phyloP scores from a whole-genome alignment of 495 filamentous ascomycete species.

The Penicillium chermesinum region DNA sequence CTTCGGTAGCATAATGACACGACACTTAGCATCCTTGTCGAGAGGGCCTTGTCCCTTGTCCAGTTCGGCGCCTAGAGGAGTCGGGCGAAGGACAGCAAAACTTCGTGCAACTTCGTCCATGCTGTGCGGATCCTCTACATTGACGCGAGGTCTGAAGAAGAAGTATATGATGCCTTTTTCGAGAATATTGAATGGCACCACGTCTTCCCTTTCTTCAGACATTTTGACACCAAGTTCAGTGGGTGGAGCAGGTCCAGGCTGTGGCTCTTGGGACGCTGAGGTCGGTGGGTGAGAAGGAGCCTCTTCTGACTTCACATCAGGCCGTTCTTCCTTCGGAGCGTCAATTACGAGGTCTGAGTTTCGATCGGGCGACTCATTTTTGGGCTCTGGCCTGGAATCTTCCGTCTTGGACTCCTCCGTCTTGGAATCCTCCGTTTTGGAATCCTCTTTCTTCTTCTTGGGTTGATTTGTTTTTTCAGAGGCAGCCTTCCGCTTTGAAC shows the following conservation, averaged over 20 bases:
- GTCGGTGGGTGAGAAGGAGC: too few relatives aligned
- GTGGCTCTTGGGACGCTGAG: background rate
- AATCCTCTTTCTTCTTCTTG: conserved; percentile 24
- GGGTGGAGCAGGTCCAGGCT: conserved; percentile 3
- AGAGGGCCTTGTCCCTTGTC: conserved; percentile 53
- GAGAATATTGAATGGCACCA: conserved; percentile 65
- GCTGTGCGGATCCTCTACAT: conserved; percentile 63
- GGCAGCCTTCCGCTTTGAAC: conserved; percentile 34
- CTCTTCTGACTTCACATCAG: too few relatives aligned
- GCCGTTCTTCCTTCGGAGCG: too few relatives aligned
- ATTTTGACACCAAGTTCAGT: conserved; percentile 26
- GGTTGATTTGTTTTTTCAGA: conserved; percentile 20
- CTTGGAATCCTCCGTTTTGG: background rate
- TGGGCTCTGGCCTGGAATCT: conserved; percentile 30
- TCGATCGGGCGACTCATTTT: too few relatives aligned
- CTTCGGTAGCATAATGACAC: conserved; percentile 78
- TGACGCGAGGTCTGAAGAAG: conserved; percentile 77
- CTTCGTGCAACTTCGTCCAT: conserved; percentile 71
- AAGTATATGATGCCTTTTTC: conserved; percentile 96
- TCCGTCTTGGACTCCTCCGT: conserved; percentile 7
- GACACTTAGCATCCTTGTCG: conserved; percentile 53
- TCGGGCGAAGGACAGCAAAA: conserved; percentile 77
- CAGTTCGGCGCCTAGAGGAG: conserved; percentile 65
- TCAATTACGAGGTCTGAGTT: too few relatives aligned
- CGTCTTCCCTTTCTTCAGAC: conserved; percentile 47